Evolutionary conservation across 2,329 filamentous ascomycete genomes (phyloP).

Genomic region (Alternaria panax): DNA sequence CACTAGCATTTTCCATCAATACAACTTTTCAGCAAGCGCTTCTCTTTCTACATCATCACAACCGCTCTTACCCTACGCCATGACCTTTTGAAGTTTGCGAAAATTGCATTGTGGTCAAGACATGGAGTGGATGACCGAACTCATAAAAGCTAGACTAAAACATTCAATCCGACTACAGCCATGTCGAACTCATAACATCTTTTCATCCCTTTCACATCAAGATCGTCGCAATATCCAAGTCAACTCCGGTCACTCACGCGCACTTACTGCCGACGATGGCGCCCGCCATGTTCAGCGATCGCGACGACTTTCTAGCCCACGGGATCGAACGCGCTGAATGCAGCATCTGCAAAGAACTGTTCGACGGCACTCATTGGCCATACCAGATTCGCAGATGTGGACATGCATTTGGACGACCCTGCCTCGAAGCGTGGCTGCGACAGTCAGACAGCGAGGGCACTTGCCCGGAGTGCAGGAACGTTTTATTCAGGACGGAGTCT

Average conservation of each 20-base stretch:
- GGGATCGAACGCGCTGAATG: no score
- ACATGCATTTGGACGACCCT: no score
- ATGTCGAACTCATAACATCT: neutral
- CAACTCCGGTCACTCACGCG: no score
- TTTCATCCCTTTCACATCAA: neutral
- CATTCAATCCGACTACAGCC: neutral
- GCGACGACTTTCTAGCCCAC: neutral
- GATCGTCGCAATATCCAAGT: neutral
- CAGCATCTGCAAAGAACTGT: no score
- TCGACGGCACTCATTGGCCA: no score
- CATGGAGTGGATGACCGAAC: neutral
- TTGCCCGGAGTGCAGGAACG: no score
- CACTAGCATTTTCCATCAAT: neutral
- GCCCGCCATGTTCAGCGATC: neutral
- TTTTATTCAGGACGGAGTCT: no score
- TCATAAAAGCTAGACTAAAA: neutral
- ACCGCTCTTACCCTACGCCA: no score
- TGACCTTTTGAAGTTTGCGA: neutral
- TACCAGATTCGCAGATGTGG: no score
- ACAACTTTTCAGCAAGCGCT: neutral
- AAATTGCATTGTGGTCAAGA: neutral
- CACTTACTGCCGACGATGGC: rapidly evolving
- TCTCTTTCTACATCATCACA: neutral
- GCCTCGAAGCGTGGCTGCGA: no score
- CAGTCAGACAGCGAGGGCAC: no score